phyloP scores from a whole-genome alignment of 2,329 filamentous ascomycete species.

The Ophiobolus disseminans region DNA sequence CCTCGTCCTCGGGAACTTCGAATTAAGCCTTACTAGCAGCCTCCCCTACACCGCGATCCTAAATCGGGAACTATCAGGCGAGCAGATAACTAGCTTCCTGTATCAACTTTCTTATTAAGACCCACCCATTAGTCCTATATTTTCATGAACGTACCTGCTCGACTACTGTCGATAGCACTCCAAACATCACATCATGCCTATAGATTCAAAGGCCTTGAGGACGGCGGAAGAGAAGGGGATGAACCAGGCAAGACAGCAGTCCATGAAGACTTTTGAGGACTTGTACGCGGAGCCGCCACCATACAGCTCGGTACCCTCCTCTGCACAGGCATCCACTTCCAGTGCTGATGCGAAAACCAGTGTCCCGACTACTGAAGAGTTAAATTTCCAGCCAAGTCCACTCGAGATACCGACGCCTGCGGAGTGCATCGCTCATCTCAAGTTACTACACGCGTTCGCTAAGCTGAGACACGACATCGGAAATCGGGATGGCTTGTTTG shows the following conservation, averaged over 20 bases:
- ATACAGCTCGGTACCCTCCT: slow-evolving; percentile 13
- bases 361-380: slow-evolving; percentile 3
- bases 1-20: background rate
- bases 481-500: slow-evolving; percentile 71
- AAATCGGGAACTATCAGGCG: slow-evolving; percentile 5
- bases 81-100: background rate
- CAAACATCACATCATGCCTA: background rate
- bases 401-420: slow-evolving; percentile 54
- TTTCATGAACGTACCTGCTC: background rate
- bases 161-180: background rate
- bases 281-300: slow-evolving; percentile 16
- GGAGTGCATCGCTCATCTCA: slow-evolving; percentile 75
- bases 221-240: slow-evolving; percentile 12
- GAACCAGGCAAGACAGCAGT: slow-evolving; percentile 6
- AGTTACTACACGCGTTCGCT: slow-evolving; percentile 73
- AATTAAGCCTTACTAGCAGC: slow-evolving; percentile 1
- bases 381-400: slow-evolving; percentile 49
- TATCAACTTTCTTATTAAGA: background rate
- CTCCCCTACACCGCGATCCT: slow-evolving; percentile 12
- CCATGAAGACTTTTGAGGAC: slow-evolving; percentile 12
- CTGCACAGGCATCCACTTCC: background rate
- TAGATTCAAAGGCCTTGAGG: slow-evolving; percentile 1
- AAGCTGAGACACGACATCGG: slow-evolving; percentile 71
- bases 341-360: background rate
- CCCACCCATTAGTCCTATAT: background rate